Conservation (phyloP, 352 stramenopile species). For the Phytophthora ramorum region DNA sequence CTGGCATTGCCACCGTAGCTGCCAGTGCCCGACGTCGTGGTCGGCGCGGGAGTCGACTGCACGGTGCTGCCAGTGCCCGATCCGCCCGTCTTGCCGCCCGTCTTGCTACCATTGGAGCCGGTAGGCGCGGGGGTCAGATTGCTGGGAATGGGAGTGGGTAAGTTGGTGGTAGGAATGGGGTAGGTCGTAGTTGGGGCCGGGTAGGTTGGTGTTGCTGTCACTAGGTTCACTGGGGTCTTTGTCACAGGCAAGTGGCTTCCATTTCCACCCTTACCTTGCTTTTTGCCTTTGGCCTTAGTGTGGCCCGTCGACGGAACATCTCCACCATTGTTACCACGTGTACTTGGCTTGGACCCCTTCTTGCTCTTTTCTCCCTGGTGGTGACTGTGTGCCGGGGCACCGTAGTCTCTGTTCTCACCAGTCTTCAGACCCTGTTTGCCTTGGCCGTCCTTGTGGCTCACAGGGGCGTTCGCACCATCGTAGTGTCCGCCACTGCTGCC, state of each 20-base stretch:
- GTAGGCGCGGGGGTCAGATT: background rate
- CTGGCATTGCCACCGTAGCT: background rate
- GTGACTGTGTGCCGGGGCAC: background rate
- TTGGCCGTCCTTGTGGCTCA: background rate
- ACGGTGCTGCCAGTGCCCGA: constrained; percentile 8
- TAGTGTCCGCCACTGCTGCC: constrained; percentile 15
- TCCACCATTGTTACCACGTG: background rate
- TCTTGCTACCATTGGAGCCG: constrained; percentile 8
- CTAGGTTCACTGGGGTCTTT: background rate
- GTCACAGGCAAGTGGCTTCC: background rate
- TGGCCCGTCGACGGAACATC: constrained; percentile 3
- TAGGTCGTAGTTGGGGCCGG: background rate
- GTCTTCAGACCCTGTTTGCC: background rate
- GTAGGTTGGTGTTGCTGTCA: background rate
- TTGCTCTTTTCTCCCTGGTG: background rate
- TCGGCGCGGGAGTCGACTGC: background rate
- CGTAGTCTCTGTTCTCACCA: background rate
- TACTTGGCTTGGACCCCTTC: background rate
- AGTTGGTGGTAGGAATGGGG: background rate
- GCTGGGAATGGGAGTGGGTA: background rate
- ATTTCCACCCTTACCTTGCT: background rate
- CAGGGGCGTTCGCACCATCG: background rate
- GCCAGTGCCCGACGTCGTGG: no score
- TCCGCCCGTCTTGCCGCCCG: constrained; percentile 16
- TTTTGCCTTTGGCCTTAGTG: constrained; percentile 5